phyloP scores from a whole-genome alignment of 257 asterid genomes.

The Prunella vulgaris region DNA sequence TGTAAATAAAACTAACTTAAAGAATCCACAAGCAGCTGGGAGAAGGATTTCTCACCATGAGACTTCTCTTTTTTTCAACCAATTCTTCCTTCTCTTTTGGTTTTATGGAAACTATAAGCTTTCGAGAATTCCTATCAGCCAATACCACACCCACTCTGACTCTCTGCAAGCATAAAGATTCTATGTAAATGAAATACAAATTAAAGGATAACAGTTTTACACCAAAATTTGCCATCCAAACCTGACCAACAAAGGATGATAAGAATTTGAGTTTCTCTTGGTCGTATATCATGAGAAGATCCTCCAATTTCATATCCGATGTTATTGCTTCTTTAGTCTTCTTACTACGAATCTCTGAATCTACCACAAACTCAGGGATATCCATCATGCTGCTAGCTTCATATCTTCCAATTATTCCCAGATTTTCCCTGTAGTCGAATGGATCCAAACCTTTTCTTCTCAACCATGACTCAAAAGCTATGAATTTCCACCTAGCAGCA shows the following conservation, averaged over 20 bases:
- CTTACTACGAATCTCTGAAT: slow-evolving; percentile 31
- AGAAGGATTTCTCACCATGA: slow-evolving; percentile 57
- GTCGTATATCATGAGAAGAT: slow-evolving; percentile 75
- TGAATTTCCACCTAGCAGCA: slow-evolving; percentile 86
- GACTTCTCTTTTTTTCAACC: slow-evolving; percentile 63
- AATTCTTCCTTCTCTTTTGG: slow-evolving; percentile 76
- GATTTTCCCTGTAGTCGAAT: slow-evolving; percentile 64
- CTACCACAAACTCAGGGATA: slow-evolving; percentile 33
- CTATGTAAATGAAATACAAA: neutral
- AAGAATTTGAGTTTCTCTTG: slow-evolving; percentile 81
- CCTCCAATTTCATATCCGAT: slow-evolving; percentile 83
- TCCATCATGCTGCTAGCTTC: slow-evolving; percentile 44
- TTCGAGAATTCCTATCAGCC: slow-evolving; percentile 73
- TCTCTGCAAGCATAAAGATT: slow-evolving; percentile 46
- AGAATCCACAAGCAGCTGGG: slow-evolving; percentile 1
- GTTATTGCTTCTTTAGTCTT: slow-evolving; percentile 30
- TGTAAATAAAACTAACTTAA: neutral
- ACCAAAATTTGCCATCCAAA: slow-evolving; percentile 29
- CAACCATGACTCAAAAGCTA: slow-evolving; percentile 95
- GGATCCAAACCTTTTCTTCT: slow-evolving; percentile 86
- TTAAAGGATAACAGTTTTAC: slow-evolving; percentile 3
- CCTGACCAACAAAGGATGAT: slow-evolving; percentile 96
- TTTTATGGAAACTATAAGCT: slow-evolving; percentile 67
- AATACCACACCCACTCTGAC: slow-evolving; percentile 55
- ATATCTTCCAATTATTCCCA: slow-evolving; percentile 66